These are phyloP conservation scores for Ophiostoma pallidulum DNA, from an alignment of 2,329 filamentous ascomycete genomes.

Conservation along the genomic window DNA sequence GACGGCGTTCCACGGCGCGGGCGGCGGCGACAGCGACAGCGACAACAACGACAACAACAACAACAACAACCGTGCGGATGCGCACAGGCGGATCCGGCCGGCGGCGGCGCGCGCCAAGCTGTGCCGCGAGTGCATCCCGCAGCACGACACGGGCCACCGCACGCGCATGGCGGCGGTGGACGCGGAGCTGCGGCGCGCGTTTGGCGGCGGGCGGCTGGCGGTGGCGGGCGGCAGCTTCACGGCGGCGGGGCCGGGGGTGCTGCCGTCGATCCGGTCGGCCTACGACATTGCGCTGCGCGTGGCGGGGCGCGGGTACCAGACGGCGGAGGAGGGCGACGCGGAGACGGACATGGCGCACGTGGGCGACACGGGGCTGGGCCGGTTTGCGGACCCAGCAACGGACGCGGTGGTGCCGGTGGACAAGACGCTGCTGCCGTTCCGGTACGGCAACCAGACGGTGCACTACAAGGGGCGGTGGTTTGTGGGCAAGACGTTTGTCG, in stretches of 20 bases:
- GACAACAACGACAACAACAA: too few relatives aligned
- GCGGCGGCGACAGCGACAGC: background rate
- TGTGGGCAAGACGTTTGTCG: too few relatives aligned
- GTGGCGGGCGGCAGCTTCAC: constrained; percentile 52
- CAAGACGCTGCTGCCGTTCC: constrained; percentile 8
- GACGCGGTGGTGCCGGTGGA: constrained; percentile 5
- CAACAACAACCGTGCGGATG: too few relatives aligned
- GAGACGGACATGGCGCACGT: constrained; percentile 12
- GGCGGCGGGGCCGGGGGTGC: constrained; percentile 39
- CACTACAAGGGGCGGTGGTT: constrained; percentile 2
- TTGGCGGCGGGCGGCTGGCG: constrained; percentile 52
- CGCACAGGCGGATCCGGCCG: constrained; percentile 45
- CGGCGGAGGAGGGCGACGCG: background rate
- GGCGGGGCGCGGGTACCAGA: constrained; percentile 19
- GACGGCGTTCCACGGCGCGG: background rate
- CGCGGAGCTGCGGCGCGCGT: constrained; percentile 43
- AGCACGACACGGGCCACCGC: constrained; percentile 75
- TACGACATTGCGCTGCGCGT: constrained; percentile 33
- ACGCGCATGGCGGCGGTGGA: constrained; percentile 49
- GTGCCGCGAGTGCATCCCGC: constrained; percentile 70
- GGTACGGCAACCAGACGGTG: constrained; percentile 10
- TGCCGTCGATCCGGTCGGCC: constrained; percentile 42
- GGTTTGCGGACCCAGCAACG: constrained; percentile 11
- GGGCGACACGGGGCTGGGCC: constrained; percentile 18
- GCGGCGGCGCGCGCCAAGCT: constrained; percentile 42